Base-by-base conservation (phyloP, 139 green algal species). In the Prasinococcaceae sp. region DNA sequence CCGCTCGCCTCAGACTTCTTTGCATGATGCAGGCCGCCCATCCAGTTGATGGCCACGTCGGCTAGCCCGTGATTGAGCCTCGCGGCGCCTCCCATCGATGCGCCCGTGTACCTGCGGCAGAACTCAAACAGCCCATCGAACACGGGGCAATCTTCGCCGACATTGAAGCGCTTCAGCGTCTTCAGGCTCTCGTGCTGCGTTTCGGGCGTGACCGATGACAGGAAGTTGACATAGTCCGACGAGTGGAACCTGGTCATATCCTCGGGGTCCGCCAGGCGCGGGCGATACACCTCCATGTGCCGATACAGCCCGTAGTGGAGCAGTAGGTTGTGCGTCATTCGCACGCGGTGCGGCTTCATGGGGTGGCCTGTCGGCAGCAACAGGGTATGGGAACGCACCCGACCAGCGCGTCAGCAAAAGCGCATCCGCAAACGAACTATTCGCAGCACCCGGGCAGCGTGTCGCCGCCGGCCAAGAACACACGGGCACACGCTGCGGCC, bases 31-130 rank as follows among this genome's bases (percentile, higher is more conserved):
- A 98, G 61, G 8, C 90, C 90, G 3, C 90, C 90, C 6, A 84
- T 65, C 90, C 90, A 98, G 72, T 98, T 98, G 66, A 98, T 88
- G 24, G 69, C 83, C 17, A 88, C 77, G 65, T 98, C 90, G 5
- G 72, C 62, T n/a, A 70, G 42, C 14, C 68, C 59, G 41, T 87
- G 71, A 63, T 97, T 98, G 9, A 98, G 70, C 58, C 64, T 65
- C 9, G 89, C 75, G 0, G 90, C 90, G 0, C 76, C 84, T 22
- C 83, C 83, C 22, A 97, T 74, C 3, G 78, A 92, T 19, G 80
- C 90, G 27, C 90, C 90, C 4, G 78, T 72, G 58, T 93, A 89
- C 2, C 76, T 66, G 68, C 90, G 78, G 63, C 83, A 96, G 63
- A 94, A 98, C 43, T 92, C 47, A 49, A 82, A 97, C 48, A 97